Conservation (phyloP, 1,284 basidiomycete genomes). For the Lignosus rhinocerotis region DNA sequence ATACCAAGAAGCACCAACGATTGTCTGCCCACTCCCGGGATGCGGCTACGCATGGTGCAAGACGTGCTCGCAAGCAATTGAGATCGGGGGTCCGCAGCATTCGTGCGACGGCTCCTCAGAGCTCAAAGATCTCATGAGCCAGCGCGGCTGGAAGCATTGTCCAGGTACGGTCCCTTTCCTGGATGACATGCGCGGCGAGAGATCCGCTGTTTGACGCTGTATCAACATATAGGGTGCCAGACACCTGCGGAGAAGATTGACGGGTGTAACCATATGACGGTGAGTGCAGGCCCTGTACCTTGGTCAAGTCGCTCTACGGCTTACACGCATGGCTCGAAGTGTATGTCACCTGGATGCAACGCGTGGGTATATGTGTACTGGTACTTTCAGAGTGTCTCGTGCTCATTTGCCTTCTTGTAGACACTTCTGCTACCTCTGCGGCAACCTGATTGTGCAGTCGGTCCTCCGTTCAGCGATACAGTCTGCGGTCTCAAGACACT, state of each 20-base stretch:
- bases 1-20: constrained; percentile 39
- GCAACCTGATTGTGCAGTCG: constrained; percentile 50
- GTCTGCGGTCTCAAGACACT: constrained; percentile 46
- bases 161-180: constrained; percentile 41
- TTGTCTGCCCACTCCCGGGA: constrained; percentile 45
- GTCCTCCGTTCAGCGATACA: constrained; percentile 43
- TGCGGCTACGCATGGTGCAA: constrained; percentile 57
- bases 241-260: constrained; percentile 56
- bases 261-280: constrained; percentile 70
- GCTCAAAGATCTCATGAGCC: constrained; percentile 50
- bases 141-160: constrained; percentile 57
- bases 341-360: constrained; percentile 58
- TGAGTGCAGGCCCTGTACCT: constrained; percentile 30
- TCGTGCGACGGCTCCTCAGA: constrained; percentile 59
- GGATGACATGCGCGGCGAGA: not conserved
- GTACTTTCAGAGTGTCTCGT: not conserved
- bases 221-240: constrained; percentile 45
- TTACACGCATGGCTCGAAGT: constrained; percentile 36
- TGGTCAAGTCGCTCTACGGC: not conserved
- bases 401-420: constrained; percentile 27
- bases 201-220: not conserved
- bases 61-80: constrained; percentile 47
- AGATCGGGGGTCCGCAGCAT: constrained; percentile 41
- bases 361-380: constrained; percentile 37
- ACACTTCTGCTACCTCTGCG: constrained; percentile 65